Conservation (phyloP, 768 basidiomycete species). For the Galerina sulciceps region DNA sequence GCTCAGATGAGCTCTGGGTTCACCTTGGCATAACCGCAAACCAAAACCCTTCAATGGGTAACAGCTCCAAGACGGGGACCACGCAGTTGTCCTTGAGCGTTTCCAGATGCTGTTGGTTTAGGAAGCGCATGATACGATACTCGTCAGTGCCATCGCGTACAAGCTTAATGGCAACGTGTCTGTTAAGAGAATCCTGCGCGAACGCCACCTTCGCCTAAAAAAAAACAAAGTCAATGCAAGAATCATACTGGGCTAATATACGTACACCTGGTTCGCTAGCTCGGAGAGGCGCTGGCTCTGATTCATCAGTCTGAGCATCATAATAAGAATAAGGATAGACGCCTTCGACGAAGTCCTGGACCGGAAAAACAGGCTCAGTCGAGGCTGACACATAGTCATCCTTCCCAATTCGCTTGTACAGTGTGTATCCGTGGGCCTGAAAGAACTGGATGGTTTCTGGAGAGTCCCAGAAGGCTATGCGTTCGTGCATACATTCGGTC, state of each 20-base stretch:
- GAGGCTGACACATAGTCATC: background rate
- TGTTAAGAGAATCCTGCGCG: slow-evolving; percentile 22
- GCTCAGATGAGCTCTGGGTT: background rate
- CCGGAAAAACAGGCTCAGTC: background rate
- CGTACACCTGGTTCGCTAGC: background rate
- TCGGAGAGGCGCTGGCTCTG: background rate
- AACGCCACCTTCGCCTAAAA: background rate
- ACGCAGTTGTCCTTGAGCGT: slow-evolving; percentile 11
- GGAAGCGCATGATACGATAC: slow-evolving; percentile 19
- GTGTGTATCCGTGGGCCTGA: slow-evolving; percentile 1
- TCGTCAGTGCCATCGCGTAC: slow-evolving; percentile 24
- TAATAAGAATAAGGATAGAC: slow-evolving; percentile 12
- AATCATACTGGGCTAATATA: background rate
- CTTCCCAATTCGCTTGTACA: background rate
- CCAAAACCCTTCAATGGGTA: slow-evolving; percentile 21
- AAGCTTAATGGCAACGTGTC: slow-evolving; percentile 30
- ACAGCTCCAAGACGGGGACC: slow-evolving; percentile 27
- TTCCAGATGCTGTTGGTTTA: slow-evolving; percentile 13
- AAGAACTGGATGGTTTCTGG: slow-evolving; percentile 1
- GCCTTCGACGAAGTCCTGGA: background rate
- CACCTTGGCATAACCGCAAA: slow-evolving; percentile 34
- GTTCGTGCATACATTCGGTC: background rate
- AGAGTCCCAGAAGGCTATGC: slow-evolving; percentile 9
- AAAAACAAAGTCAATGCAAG: slow-evolving; percentile 1
- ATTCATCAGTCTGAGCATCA: background rate